phyloP scores from a whole-genome alignment of 2,329 filamentous ascomycete genomes.

The Ustilaginoidea virens region DNA sequence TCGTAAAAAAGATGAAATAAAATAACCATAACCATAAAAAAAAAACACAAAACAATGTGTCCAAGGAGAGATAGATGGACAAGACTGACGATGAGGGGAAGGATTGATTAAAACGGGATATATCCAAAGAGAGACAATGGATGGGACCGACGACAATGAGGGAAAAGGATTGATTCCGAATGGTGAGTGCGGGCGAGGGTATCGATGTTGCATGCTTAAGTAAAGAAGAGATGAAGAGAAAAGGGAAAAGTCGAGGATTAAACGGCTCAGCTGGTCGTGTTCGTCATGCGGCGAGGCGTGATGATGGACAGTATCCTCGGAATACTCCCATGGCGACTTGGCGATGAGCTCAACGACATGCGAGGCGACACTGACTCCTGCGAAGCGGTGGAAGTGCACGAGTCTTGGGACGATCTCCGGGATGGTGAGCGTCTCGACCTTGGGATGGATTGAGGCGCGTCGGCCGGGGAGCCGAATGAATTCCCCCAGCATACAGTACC shows the following conservation, averaged over 20 bases:
- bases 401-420: constrained; percentile 4
- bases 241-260: neutral
- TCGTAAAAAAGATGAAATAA: neutral
- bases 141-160: too few relatives aligned
- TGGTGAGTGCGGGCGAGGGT: too few relatives aligned
- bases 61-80: too few relatives aligned
- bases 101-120: too few relatives aligned
- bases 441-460: neutral
- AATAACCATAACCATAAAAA: neutral
- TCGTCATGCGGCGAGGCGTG: constrained; percentile 4
- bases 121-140: too few relatives aligned
- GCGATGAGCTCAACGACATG: constrained; percentile 5
- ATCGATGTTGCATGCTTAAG: too few relatives aligned
- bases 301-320: constrained; percentile 5
- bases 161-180: too few relatives aligned
- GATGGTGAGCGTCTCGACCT: constrained; percentile 3
- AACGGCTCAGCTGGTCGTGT: too few relatives aligned
- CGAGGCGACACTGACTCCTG: constrained; percentile 3
- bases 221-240: neutral
- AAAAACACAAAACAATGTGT: neutral
- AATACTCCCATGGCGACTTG: constrained; percentile 5
- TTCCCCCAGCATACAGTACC: constrained; percentile 1
- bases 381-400: constrained; percentile 2
- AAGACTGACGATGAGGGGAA: too few relatives aligned
- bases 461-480: neutral